These are phyloP conservation scores for Magnusiomyces fungicola DNA, from an alignment of 1,139 yeast species.

Conservation along the genomic window DNA sequence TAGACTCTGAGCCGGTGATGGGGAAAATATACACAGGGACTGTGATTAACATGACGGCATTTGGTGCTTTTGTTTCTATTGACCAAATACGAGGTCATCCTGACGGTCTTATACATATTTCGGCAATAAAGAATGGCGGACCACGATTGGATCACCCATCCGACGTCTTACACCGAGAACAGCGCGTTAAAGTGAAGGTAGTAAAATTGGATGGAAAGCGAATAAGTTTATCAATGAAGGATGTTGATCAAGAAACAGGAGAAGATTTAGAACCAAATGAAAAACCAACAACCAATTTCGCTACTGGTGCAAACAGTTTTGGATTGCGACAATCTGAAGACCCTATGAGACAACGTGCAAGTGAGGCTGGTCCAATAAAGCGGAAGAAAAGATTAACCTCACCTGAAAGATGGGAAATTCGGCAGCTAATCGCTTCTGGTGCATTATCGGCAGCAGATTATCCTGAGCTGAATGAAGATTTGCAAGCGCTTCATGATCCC, in stretches of 20 bases:
- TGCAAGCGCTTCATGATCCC: not conserved
- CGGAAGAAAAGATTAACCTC: conserved; percentile 53
- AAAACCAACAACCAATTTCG: conserved; percentile 7
- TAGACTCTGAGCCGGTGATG: conserved; percentile 33
- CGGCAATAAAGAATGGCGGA: conserved; percentile 45
- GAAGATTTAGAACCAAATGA: conserved; percentile 28
- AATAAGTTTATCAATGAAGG: conserved; percentile 61
- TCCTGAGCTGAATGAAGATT: conserved; percentile 34
- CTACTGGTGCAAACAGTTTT: conserved; percentile 17
- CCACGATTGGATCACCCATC: conserved; percentile 49
- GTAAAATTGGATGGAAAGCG: conserved; percentile 40
- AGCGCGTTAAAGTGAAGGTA: conserved; percentile 61
- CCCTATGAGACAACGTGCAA: conserved; percentile 1
- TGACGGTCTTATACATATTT: conserved; percentile 67
- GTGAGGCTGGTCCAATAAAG: not conserved
- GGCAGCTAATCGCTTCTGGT: conserved; percentile 77
- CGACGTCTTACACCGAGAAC: conserved; percentile 51
- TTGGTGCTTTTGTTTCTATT: conserved; percentile 71
- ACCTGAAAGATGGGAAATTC: conserved; percentile 86
- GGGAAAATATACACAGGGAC: conserved; percentile 52
- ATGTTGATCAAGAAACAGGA: conserved; percentile 70
- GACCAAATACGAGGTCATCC: conserved; percentile 33
- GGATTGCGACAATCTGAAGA: conserved; percentile 9
- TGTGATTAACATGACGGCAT: conserved; percentile 52
- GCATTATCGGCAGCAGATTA: conserved; percentile 61